Base-by-base conservation (phyloP, 768 basidiomycete species). In the Nidularia sp. region DNA sequence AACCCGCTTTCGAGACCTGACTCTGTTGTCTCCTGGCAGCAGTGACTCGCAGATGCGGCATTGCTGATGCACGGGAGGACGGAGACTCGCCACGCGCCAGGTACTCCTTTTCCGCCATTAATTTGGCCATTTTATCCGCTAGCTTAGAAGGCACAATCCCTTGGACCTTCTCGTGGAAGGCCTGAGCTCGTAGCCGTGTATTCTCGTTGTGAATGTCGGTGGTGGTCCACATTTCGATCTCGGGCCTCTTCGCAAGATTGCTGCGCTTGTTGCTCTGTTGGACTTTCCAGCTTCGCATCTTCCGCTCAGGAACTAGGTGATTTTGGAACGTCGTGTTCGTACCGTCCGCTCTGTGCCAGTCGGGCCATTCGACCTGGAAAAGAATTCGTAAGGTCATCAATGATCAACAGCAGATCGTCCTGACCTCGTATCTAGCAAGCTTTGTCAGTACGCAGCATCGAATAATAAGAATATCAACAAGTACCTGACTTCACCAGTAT, bases 321-420 rank as follows among this genome's bases (percentile, higher is more conserved):
- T 62, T 65, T 36, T 75, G 62, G 82, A 82, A 85, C 5, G 83
- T 83, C 1, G 75, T 77, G 55, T 77, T 79, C 5, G 82, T 78
- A 0, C 76, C 79, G 56, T 84, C 77, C 1, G 52, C 41, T 25
- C 82, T 77, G 2, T 58, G 34, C 83, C 83, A 85, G 36, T 68
- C 65, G 15, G 62, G 69, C 83, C 83, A 84, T 54, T 70, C 65
- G 3, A 80, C 76, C 80, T 84, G 53, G 45, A 44, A 44, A 15
- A 41, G 25, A 25, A 25, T 25, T 25, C 25, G 25, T 25, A 41
- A 41, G 15, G 36, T 10, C 15, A 41, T 10, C 36, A 41, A 15
- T 15, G 15, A 15, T 10, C 9, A 10, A 41, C 36, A 41, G 36
- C 36, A 41, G 36, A 15, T 2, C 10, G 9, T 15, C 9, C 36